These are phyloP conservation scores for Nicotiana tabacum DNA, from an alignment of 257 asterid species.

Conservation along the genomic window DNA sequence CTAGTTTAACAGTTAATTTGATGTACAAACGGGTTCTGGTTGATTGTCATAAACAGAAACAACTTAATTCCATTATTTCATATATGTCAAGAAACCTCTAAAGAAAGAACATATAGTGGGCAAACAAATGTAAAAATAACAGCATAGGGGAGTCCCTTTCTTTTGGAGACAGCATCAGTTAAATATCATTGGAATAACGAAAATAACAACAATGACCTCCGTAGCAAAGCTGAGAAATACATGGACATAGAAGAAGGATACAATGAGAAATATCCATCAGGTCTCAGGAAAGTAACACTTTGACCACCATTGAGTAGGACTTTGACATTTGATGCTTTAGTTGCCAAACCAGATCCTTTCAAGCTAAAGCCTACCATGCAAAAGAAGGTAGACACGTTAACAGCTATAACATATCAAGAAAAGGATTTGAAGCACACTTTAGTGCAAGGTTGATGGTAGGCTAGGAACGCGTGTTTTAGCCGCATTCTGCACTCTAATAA, in stretches of 20 bases:
- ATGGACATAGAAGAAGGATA: constrained; percentile 47
- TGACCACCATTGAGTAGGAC: constrained; percentile 87
- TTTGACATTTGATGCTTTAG: constrained; percentile 65
- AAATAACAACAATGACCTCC: not conserved
- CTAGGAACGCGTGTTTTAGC: no score
- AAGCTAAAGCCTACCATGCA: constrained; percentile 48
- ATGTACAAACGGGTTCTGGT: not conserved
- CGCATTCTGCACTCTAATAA: no score
- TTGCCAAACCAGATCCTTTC: constrained; percentile 65
- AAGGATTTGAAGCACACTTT: not conserved
- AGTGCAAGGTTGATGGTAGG: not conserved
- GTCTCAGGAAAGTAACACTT: constrained; percentile 67
- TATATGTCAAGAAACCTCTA: not conserved
- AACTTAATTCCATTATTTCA: not conserved
- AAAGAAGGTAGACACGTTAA: not conserved
- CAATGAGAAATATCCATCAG: constrained; percentile 98
- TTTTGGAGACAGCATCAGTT: not conserved
- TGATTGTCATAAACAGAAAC: not conserved
- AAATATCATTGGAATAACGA: not conserved
- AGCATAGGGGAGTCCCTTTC: not conserved
- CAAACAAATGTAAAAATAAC: not conserved
- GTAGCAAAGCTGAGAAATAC: not conserved
- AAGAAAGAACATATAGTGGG: not conserved
- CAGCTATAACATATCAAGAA: not conserved
- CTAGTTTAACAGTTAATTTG: not conserved